Evolutionary conservation across 805 yeast genomes (phyloP).

Genomic region (Torulaspora gathmanii): DNA sequence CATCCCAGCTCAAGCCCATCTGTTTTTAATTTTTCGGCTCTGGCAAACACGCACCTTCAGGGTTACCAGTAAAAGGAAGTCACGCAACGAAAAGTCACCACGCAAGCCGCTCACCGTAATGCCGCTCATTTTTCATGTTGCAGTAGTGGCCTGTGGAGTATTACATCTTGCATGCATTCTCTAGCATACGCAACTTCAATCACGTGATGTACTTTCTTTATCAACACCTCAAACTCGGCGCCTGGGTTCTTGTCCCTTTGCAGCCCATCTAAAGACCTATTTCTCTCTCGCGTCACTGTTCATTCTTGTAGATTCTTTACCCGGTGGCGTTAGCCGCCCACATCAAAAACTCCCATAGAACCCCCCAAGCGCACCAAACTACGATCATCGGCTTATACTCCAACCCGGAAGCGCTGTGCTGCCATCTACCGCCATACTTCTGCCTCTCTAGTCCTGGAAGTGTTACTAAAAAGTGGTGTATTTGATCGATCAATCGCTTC

Average conservation of each 20-base stretch:
- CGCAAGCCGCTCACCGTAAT: too few species aligned
- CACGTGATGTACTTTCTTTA: too few species aligned
- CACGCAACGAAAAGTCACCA: background rate
- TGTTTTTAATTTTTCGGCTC: background rate
- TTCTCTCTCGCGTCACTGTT: background rate
- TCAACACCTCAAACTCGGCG: too few species aligned
- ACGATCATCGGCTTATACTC: background rate
- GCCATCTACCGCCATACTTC: too few species aligned
- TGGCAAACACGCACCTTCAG: background rate
- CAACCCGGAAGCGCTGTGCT: background rate
- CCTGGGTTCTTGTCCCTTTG: too few species aligned
- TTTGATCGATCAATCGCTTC: background rate
- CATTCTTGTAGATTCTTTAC: background rate
- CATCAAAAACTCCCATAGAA: background rate
- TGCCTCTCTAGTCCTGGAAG: background rate
- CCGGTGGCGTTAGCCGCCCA: slow-evolving; percentile 10
- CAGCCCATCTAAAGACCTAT: background rate
- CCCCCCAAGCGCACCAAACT: background rate
- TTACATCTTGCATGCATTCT: too few species aligned
- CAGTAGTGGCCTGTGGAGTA: too few species aligned
- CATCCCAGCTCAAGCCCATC: background rate
- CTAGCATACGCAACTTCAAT: too few species aligned
- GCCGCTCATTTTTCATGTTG: too few species aligned
- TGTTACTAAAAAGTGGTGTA: background rate
- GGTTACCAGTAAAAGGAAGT: background rate